phyloP scores from a whole-genome alignment of 2,329 filamentous ascomycete genomes.

The Colletotrichum lupini region DNA sequence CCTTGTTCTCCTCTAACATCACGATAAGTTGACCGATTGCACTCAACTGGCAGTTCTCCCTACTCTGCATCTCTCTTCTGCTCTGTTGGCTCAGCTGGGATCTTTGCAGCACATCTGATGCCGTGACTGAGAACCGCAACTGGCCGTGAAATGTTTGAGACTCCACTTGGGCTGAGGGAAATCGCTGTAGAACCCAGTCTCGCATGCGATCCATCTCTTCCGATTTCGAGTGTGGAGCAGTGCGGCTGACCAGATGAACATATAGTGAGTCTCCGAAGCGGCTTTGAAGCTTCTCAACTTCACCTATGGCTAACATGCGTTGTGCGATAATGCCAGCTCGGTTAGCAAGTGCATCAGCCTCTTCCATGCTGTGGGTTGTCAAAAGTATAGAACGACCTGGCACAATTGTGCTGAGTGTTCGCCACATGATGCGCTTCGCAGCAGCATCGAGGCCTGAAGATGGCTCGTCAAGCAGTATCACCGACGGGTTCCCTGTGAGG shows the following conservation, averaged over 20 bases:
- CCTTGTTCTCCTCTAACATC: slow-evolving; percentile 77
- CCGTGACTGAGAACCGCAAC: slow-evolving; percentile 41
- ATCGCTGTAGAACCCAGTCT: slow-evolving; percentile 70
- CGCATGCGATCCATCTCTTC: slow-evolving; percentile 76
- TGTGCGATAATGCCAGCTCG: slow-evolving; percentile 87
- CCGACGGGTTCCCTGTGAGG: slow-evolving; percentile 89
- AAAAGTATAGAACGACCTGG: slow-evolving; percentile 85
- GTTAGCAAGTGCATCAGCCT: slow-evolving; percentile 87
- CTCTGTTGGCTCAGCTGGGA: neutral
- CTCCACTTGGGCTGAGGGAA: slow-evolving; percentile 76
- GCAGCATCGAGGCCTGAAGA: slow-evolving; percentile 90
- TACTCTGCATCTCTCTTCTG: neutral
- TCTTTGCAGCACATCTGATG: slow-evolving; percentile 23
- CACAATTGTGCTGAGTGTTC: slow-evolving; percentile 78
- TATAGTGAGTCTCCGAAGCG: slow-evolving; percentile 84
- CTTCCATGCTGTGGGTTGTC: slow-evolving; percentile 95
- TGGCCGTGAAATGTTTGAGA: slow-evolving; percentile 56
- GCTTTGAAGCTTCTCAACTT: slow-evolving; percentile 75
- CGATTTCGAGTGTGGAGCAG: slow-evolving; percentile 77
- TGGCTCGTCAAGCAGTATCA: slow-evolving; percentile 90
- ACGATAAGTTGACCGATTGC: slow-evolving; percentile 78
- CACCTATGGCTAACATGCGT: slow-evolving; percentile 87
- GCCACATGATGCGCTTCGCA: slow-evolving; percentile 94
- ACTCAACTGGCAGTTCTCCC: slow-evolving; percentile 39
- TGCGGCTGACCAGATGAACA: slow-evolving; percentile 81